Evolutionary conservation across 805 yeast species (phyloP).

Genomic region (Schwanniomyces vanrijiae): DNA sequence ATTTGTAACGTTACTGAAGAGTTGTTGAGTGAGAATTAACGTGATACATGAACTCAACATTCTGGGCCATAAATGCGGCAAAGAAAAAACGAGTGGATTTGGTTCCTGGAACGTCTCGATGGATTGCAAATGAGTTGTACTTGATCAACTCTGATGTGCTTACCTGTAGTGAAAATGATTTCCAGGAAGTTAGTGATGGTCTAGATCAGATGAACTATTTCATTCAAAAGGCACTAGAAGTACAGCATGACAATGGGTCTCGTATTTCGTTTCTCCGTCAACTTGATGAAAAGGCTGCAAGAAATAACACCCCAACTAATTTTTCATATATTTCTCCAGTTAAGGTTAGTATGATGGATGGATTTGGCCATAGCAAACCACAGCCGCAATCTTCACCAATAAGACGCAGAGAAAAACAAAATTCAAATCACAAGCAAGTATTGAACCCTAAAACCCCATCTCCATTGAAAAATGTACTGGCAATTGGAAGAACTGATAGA

Average conservation of each 20-base stretch:
- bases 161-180: conserved; percentile 38
- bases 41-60: conserved; percentile 10
- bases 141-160: conserved; percentile 31
- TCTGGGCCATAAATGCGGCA: conserved; percentile 38
- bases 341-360: neutral
- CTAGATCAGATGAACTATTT: conserved; percentile 43
- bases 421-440: neutral
- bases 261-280: conserved; percentile 1
- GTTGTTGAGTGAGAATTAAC: neutral
- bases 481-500: conserved; percentile 15
- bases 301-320: neutral
- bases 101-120: conserved; percentile 54
- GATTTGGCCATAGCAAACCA: neutral
- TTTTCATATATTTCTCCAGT: conserved; percentile 6
- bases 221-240: conserved; percentile 31
- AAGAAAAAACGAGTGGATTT: conserved; percentile 20
- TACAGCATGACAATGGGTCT: conserved; percentile 4
- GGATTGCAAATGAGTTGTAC: conserved; percentile 46
- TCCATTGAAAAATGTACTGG: conserved; percentile 3
- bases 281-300: neutral
- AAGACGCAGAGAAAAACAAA: neutral
- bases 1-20: neutral
- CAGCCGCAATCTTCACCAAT: conserved; percentile 1
- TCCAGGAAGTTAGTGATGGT: conserved; percentile 37
- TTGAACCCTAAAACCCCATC: conserved; percentile 7